Evolutionary conservation across 768 basidiomycete species (phyloP).

Genomic region (Lentinula sp.): DNA sequence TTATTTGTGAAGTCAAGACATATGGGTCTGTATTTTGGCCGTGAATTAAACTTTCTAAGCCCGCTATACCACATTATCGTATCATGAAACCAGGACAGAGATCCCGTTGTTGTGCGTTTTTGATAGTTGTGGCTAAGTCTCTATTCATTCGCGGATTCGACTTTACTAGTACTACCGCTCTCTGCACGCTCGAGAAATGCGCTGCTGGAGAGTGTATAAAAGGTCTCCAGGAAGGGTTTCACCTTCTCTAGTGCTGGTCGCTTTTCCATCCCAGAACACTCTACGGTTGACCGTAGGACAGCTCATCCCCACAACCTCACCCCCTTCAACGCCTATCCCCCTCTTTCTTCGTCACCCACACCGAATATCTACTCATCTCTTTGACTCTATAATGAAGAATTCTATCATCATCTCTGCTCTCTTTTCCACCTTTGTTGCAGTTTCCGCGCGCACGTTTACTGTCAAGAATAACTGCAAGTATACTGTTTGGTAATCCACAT

Average conservation of each 20-base stretch:
- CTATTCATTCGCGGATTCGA: neutral
- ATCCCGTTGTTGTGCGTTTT: neutral
- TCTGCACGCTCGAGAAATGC: neutral
- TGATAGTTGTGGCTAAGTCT: neutral
- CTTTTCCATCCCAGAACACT: neutral
- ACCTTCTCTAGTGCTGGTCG: neutral
- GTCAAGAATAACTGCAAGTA: slow-evolving; percentile 28
- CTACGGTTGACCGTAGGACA: neutral
- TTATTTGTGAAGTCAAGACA: too few species aligned
- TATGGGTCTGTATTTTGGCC: too few species aligned
- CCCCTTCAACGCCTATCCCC: neutral
- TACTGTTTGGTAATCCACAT: slow-evolving; percentile 37
- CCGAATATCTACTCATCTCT: neutral
- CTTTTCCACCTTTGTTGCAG: neutral
- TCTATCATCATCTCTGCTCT: neutral
- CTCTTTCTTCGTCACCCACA: too few species aligned
- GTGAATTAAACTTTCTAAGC: too few species aligned
- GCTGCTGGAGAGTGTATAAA: neutral
- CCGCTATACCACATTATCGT: too few species aligned
- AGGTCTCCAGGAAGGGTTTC: neutral
- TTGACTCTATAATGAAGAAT: neutral
- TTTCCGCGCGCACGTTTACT: slow-evolving; percentile 5
- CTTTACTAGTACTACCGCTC: neutral
- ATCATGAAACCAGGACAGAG: neutral
- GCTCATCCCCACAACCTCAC: neutral